Conservation (phyloP, 1,284 basidiomycete genomes). For the Sporisorium graminicola region DNA sequence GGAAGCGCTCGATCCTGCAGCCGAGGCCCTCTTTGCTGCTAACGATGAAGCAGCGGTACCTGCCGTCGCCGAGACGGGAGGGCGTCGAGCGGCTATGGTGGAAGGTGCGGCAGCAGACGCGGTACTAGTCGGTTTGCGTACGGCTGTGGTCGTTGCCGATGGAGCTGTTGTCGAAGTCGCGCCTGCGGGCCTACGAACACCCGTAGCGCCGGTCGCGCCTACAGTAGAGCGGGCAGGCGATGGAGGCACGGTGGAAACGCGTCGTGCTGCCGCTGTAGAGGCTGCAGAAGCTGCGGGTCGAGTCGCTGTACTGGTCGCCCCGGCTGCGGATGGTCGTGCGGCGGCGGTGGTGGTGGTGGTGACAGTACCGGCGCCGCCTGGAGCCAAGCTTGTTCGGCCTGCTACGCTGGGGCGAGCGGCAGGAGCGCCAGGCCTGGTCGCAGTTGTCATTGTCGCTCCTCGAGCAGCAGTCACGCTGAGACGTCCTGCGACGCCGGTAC, state of each 20-base stretch:
- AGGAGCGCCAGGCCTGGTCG: conserved; percentile 8
- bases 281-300: conserved; percentile 21
- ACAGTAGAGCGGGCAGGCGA: conserved; percentile 39
- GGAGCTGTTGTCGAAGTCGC: conserved; percentile 15
- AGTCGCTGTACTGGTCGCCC: conserved; percentile 16
- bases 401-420: conserved; percentile 29
- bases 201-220: conserved; percentile 17
- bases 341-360: conserved; percentile 12
- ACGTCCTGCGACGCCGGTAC: conserved; percentile 25
- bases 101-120: conserved; percentile 24
- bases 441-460: conserved; percentile 3
- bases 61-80: conserved; percentile 40
- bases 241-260: conserved; percentile 36
- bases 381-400: conserved; percentile 31
- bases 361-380: conserved; percentile 10
- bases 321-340: conserved; percentile 20
- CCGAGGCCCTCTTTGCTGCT: conserved; percentile 30
- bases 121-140: conserved; percentile 27
- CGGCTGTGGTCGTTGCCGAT: conserved; percentile 17
- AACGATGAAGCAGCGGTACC: conserved; percentile 22
- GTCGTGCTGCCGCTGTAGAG: conserved; percentile 21
- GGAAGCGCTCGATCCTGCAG: conserved; percentile 33
- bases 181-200: conserved; percentile 19
- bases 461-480: conserved; percentile 22
- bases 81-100: conserved; percentile 32